Evolutionary conservation across 371 early-diverging fungal genomes (phyloP), one percentile per base, ranked within the genome.

Genomic region (Neoconidiobolus thromboides): DNA sequence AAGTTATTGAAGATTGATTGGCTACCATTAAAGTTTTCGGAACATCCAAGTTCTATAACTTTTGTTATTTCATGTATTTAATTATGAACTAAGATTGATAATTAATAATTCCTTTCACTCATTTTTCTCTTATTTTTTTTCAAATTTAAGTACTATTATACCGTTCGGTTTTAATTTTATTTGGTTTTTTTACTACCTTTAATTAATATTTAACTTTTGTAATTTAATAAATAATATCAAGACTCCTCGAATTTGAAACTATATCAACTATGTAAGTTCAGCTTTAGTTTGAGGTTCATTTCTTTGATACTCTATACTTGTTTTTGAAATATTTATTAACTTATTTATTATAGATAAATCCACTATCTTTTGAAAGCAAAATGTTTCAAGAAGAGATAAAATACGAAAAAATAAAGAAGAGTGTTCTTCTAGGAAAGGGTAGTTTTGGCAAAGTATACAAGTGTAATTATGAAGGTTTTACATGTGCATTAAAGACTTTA

Each of bases 371-470:
- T 26, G 26, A 26, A 26, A 26, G 26, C 55, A 46, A 44, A 5
- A 57, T 57, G 57, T 38, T 57, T 6, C 43, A 46, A 44, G 57
- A 57, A 44, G 57, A 42, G 43, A 57, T 57, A 15, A 10, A 6
- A 0, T 57, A 57, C 43, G 57, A 57, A 44, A 43, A 57, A 9
- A 57, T 57, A 14, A 46, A 57, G 47, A 42, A 46, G 57, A 46
- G 57, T 46, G 26, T 42, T 26, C 6, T 57, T 12, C 41, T 57
- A 15, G 57, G 57, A 12, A 57, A 57, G 40, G 57, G 57, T 12
- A 38, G 43, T n/a, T 57, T 57, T 57, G 57, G 57, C 9, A 57
- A 57, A 44, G 57, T 57, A 5, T 57, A 57, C 42, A 42, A 46
- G 14, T 57, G 57, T 44, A 42, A 26, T 41, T 40, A 57, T 14